Evolutionary conservation across 1,139 yeast species (phyloP).

Genomic region (Ogataea hybrid): DNA sequence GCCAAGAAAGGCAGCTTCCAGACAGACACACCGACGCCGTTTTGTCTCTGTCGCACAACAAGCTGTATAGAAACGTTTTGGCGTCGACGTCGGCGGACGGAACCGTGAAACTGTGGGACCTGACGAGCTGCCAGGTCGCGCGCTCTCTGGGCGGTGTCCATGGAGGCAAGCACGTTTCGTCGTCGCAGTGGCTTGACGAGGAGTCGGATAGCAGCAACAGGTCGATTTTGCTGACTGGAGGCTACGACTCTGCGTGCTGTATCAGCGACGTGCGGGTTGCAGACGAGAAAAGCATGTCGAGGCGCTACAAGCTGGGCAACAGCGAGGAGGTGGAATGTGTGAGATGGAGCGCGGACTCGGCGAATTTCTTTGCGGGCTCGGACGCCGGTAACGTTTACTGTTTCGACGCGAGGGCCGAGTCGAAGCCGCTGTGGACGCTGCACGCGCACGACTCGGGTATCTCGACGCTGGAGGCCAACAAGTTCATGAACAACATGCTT

Average conservation of each 20-base stretch:
- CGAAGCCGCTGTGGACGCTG: constrained; percentile 85
- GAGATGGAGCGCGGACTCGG: constrained; percentile 61
- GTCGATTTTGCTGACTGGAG: constrained; percentile 85
- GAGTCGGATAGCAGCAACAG: constrained; percentile 37
- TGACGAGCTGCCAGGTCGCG: constrained; percentile 71
- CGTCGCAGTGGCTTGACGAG: constrained; percentile 75
- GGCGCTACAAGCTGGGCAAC: constrained; percentile 57
- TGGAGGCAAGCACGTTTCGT: constrained; percentile 71
- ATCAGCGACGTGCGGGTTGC: constrained; percentile 81
- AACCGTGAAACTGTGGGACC: constrained; percentile 95
- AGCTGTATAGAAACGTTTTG: constrained; percentile 75
- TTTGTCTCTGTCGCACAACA: constrained; percentile 81
- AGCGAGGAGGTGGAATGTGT: constrained; percentile 86
- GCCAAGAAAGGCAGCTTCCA: constrained; percentile 52
- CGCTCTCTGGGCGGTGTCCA: constrained; percentile 63
- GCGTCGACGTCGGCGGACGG: constrained; percentile 96
- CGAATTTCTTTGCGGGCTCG: constrained; percentile 82
- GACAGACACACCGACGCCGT: constrained; percentile 95
- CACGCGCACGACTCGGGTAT: constrained; percentile 98
- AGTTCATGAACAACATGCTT: constrained; percentile 67
- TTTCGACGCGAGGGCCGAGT: constrained; percentile 72
- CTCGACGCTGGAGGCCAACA: constrained; percentile 73
- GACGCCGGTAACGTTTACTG: constrained; percentile 89
- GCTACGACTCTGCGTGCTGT: constrained; percentile 82
- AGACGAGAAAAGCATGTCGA: constrained; percentile 57